Evolutionary conservation across 768 basidiomycete genomes (phyloP), one percentile per base, ranked within the genome.

Genomic region (Tricholoma matsutake): DNA sequence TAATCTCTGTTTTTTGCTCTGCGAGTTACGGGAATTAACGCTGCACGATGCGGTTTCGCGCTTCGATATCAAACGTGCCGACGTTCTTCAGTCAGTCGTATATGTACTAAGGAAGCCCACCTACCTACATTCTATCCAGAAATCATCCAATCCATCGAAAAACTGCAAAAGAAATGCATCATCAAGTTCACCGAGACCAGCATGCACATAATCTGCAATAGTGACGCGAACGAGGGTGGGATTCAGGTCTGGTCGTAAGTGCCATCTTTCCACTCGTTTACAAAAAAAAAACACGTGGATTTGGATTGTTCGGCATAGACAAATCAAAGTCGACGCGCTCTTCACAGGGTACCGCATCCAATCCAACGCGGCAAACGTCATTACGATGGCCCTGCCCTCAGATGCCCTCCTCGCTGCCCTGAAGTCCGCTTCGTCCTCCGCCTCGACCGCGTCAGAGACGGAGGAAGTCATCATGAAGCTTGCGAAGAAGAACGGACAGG

Each of bases 171-270:
- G 73, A 86, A 80, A 79, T 93, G 90, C 65, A 86, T 92, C 59
- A 85, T 95, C 70, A 87, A 87, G 72, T 91, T 94, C 68, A 86
- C 85, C 0, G 86, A 89, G 67, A 79, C 77, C 13, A 84, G 83
- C 37, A 87, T 94, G 79, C 86, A 87, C 62, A 85, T 95, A 61
- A 94, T 96, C 58, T 95, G 94, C 77, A 88, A 89, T 60, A 83
- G 79, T 54, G 90, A 92, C 57, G 83, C 84, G 39, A 88, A 86
- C 65, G 91, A 92, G 66, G 91, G 90, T 0, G 91, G 91, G 3
- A 86, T 93, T 4, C 93, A 95, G 71, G 91, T 95, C 56, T 95
- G 94, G 94, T 79, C 78, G 76, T 79, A 54, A 45, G 73, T 63
- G 51, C n/a, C 37, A 16, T 9, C 59, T 31, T 22, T 9, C 31